These are phyloP conservation scores for Astragalus glycyphyllos DNA, from an alignment of 306 rosid species.

Conservation along the genomic window DNA sequence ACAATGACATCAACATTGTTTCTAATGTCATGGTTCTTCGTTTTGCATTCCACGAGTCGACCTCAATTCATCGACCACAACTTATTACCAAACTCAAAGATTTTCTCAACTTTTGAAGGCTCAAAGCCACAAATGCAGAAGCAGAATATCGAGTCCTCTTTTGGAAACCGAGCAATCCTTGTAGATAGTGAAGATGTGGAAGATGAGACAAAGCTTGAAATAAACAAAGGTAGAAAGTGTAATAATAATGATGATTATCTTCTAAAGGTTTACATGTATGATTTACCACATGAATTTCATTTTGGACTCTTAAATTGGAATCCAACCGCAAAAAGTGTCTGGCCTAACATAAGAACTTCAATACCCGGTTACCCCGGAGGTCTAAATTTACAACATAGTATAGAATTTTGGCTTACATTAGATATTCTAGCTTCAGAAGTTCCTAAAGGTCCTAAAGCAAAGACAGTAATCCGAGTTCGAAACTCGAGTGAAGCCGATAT, in stretches of 20 bases:
- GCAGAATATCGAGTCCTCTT: constrained; percentile 43
- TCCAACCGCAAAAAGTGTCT: constrained; percentile 53
- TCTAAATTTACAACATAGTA: constrained; percentile 80
- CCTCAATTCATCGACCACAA: constrained; percentile 43
- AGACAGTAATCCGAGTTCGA: constrained; percentile 57
- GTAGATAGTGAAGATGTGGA: constrained; percentile 47
- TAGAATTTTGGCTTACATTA: constrained; percentile 81
- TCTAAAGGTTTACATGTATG: constrained; percentile 80
- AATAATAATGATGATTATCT: constrained; percentile 27
- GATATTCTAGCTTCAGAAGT: constrained; percentile 79
- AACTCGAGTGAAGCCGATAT: constrained; percentile 77
- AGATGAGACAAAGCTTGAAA: constrained; percentile 26
- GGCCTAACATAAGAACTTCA: constrained; percentile 67
- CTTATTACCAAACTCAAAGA: constrained; percentile 55
- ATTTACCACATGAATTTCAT: constrained; percentile 70
- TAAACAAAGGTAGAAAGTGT: constrained; percentile 41
- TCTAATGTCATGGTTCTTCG: constrained; percentile 64
- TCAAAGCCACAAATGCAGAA: constrained; percentile 29
- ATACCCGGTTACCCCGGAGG: constrained; percentile 78
- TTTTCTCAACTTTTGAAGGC: constrained; percentile 21
- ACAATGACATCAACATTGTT: constrained; percentile 56
- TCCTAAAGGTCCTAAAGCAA: constrained; percentile 50
- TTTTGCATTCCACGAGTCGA: constrained; percentile 56
- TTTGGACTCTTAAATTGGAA: constrained; percentile 73
- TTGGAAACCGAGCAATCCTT: constrained; percentile 59